These are phyloP conservation scores for Candida germanica DNA, from an alignment of 805 yeast genomes.

Conservation along the genomic window DNA sequence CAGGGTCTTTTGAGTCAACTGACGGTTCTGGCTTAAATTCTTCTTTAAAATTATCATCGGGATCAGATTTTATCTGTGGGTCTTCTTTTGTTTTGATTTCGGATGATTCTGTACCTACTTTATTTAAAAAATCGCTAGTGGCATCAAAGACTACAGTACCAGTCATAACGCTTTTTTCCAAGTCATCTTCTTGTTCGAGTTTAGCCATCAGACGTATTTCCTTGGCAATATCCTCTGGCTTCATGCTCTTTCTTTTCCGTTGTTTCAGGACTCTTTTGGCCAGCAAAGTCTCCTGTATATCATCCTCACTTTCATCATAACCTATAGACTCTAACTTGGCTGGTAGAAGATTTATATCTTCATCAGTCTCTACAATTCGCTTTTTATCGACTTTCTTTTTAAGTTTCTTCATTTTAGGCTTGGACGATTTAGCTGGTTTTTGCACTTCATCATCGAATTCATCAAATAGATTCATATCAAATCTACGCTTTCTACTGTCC, in stretches of 20 bases:
- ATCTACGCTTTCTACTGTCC: neutral
- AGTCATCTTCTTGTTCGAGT: conserved; percentile 16
- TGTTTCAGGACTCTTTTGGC: conserved; percentile 23
- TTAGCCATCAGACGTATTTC: conserved; percentile 29
- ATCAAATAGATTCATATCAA: neutral
- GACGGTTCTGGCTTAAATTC: neutral
- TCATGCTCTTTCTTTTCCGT: conserved; percentile 23
- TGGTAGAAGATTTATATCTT: conserved; percentile 19
- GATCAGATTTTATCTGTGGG: neutral
- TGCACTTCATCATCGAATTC: conserved; percentile 9
- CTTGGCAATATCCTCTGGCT: conserved; percentile 34
- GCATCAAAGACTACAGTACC: conserved; percentile 35
- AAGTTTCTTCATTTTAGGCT: conserved; percentile 40
- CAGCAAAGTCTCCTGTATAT: conserved; percentile 20
- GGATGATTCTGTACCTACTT: conserved; percentile 9
- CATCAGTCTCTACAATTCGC: conserved; percentile 18
- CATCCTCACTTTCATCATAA: conserved; percentile 28
- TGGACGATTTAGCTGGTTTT: conserved; percentile 2
- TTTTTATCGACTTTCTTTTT: conserved; percentile 34
- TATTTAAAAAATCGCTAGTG: conserved; percentile 38
- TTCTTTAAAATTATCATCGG: neutral
- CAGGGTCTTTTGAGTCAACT: neutral
- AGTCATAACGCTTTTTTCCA: conserved; percentile 12
- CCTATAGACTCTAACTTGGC: conserved; percentile 27
- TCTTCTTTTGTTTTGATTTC: conserved; percentile 1